Evolutionary conservation across 1,284 basidiomycete genomes (phyloP), one percentile per base, ranked within the genome.

Genomic region (Irpex lacteus): DNA sequence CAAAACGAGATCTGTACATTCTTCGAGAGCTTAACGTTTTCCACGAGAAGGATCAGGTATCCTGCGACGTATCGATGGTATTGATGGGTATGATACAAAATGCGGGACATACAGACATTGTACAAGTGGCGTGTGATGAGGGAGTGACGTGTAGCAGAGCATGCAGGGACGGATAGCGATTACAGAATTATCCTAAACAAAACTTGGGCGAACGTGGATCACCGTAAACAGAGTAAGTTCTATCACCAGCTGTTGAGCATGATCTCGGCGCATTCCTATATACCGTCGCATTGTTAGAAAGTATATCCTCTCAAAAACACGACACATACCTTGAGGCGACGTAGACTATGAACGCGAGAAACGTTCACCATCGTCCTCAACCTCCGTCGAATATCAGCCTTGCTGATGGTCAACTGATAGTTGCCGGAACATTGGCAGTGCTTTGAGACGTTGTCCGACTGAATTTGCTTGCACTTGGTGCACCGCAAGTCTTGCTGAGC

Each of bases 401-500:
- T 90, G 67, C 83, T 89, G 53, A 91, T 71, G 5, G 88, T 90
- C 53, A 91, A 80, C 67, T 88, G 82, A 76, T 91, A 97, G 4
- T 86, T 78, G 15, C 96, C 97, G 5, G 95, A 96, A 75, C 98
- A 99, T 37, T 84, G 82, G 73, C 97, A 98, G 64, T 92, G 91
- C 63, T 88, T 80, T 11, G 92, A 91, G 37, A 98, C 83, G 72
- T 96, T 96, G 71, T 95, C 91, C 61, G 91, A 86, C 70, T 92
- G 92, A 65, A 97, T 85, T 77, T 95, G 91, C 71, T 91, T 87
- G 80, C 98, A 99, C 71, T 92, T 95, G 19, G 81, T 77, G 75
- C 98, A 99, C 7, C 86, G 82, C 70, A 96, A 78, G 74, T 99
- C 98, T 75, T 98, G 96, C 68, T 97, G 90, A 44, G 92, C 85